Evolutionary conservation across 2,329 filamentous ascomycete genomes (phyloP), one percentile per base, ranked within the genome.

Genomic region (Samsoniella hepiali): DNA sequence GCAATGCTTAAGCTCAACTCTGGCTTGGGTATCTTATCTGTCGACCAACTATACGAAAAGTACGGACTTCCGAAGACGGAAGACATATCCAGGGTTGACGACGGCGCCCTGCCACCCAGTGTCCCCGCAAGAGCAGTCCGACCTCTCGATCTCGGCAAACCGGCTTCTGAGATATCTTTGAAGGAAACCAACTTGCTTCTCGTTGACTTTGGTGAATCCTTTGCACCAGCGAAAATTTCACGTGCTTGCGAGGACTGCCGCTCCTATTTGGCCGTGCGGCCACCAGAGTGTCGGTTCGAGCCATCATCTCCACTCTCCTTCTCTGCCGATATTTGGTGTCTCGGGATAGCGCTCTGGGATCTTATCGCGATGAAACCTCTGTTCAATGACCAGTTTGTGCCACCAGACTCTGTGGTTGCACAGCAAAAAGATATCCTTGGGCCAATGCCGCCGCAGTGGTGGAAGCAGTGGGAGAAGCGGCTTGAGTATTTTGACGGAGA

Each of bases 191-290:
- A 65, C 5, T 44, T 72, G 0, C 62, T 76, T 57, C 72, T 77
- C 1, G 68, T 65, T 64, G 75, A 77, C 65, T 77, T 75, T 68
- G 73, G 73, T 13, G 72, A 74, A 55, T 66, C 72, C 5, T 75
- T 74, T 63, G 38, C 66, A 1, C 70, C 72, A 22, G 63, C 53
- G 17, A 64, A 54, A 29, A 66, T 71, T 1, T 2, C 44, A 53
- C 70, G 71, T 34, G 65, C 56, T 9, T 69, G 72, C 7, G 57
- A 69, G 58, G 62, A 67, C 50, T 69, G 67, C 53, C 64, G 65
- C 27, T 65, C 60, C 6, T 68, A 68, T 17, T 27, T 64, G 17
- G 68, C 62, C 17, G 58, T 61, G 7, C 65, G 60, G 22, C 59
- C 65, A 8, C 60, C 65, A 11, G 60, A 66, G 27, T 49, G 42